Base-by-base conservation (phyloP, 2,329 filamentous ascomycete genomes). In the Pseudonectria foliicola region DNA sequence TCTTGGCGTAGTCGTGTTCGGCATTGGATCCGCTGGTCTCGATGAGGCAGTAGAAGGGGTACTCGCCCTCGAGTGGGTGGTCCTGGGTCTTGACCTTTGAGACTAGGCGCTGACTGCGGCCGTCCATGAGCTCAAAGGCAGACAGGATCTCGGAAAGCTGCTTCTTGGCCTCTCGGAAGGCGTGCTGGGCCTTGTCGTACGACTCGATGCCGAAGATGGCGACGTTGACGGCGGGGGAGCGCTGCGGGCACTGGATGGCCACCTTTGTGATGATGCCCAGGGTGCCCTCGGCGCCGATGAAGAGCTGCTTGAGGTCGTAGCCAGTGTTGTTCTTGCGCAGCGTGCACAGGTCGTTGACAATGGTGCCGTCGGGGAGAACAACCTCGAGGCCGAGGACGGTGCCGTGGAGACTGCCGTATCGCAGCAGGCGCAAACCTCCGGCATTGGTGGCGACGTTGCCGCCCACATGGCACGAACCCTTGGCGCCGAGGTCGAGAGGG, bases 241-340 rank as follows among this genome's bases (percentile, higher is more conserved):
- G 77, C 55, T 89, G 88, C 1, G 92, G 89, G 54, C 89, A 95
- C 49, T 90, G 73, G 43, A 98, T 83, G 4, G 88, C 89, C 25
- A 96, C 73, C 30, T 77, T 89, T 13, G 92, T 98, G 52, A 98
- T 85, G 53, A 96, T 84, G 34, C 92, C 92, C 44, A 96, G 83
- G 5, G 92, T 96, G 15, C 92, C 92, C 62, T 98, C 92, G 23
- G 81, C 85, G 29, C 92, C 92, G 52, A 98, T 94, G 60, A 98
- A 95, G 25, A 95, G 75, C 63, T 95, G 90, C 69, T 95, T 95
- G 38, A 95, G 64, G 59, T 98, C 93, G 63, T 96, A 98, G 18
- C 92, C 92, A 2, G 92, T 98, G 67, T 98, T 98, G 71, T 98
- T 96, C 71, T 98, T 98, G 48, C 92, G 80, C 38, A 98, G 70